Base-by-base conservation (phyloP, 352 stramenopile genomes). In the Phytophthora litchii region DNA sequence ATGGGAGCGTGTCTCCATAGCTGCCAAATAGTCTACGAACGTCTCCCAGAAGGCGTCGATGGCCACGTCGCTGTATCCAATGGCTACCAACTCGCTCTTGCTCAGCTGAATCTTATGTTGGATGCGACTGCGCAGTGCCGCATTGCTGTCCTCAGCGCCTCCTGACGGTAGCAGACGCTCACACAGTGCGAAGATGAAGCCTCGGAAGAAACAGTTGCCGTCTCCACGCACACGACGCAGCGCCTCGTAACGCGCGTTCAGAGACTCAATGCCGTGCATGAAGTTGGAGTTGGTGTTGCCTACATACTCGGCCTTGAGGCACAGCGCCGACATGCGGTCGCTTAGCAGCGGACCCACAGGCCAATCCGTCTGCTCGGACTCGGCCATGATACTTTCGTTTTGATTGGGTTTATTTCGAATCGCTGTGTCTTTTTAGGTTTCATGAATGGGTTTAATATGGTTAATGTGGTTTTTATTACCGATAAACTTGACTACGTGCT, bases 1-100 rank as follows among this genome's bases (percentile, higher is more conserved):
- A 34, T 91, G 76, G 11, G 84, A 85, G 0, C 84, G 80, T 11
- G 72, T 89, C 60, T 90, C 76, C 84, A 93, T 93, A 13, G 80
- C 76, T 2, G 78, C 84, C 47, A 93, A 69, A 47, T 93, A 93
- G 45, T 98, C 91, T 16, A 97, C 80, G 54, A 98, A 88, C 20
- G 88, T 96, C 46, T 98, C 94, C 74, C 94, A 92, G 80, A 98
- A 98, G 49, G 88, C 83, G 68, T 98, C 92, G 69, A 98, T 94
- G 6, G 91, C 87, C 19, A 95, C 82, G 66, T 96, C 86, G 38
- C 91, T 92, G 71, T 98, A 98, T 41, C 92, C 92, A 29, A 95
- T 70, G 1, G 78, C 71, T 32, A 96, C 50, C 20, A 97, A 72
- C 44, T 89, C 78, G 21, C 48, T 64, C 60, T 93, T 93, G 49